Evolutionary conservation across 2,329 filamentous ascomycete genomes (phyloP).

Genomic region (Calonectria hongkongensis): DNA sequence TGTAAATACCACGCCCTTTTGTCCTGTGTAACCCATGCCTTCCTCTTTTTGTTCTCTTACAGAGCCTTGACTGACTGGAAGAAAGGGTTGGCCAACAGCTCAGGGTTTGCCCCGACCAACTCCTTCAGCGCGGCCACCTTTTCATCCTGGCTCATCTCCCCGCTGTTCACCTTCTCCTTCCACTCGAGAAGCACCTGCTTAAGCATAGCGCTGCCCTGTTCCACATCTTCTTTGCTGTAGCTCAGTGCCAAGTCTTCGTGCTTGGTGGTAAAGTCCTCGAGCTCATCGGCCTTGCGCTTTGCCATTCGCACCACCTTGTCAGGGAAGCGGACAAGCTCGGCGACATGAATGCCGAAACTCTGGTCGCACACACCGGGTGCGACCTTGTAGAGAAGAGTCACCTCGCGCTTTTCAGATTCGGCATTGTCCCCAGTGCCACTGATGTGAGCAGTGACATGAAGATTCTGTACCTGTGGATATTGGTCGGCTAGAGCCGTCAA

Average conservation of each 20-base stretch:
- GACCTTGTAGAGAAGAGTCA: slow-evolving; percentile 97
- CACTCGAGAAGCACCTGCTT: slow-evolving; percentile 89
- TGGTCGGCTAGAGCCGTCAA: slow-evolving; percentile 92
- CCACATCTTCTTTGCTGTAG: slow-evolving; percentile 90
- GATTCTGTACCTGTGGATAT: slow-evolving; percentile 90
- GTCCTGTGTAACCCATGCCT: slow-evolving; percentile 7
- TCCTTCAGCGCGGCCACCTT: slow-evolving; percentile 87
- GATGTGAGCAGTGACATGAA: slow-evolving; percentile 98
- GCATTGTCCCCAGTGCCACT: slow-evolving; percentile 67
- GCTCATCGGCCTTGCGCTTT: slow-evolving; percentile 97
- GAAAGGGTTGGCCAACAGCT: slow-evolving; percentile 79
- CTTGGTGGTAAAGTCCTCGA: slow-evolving; percentile 94
- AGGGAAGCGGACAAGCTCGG: slow-evolving; percentile 96
- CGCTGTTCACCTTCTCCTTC: slow-evolving; percentile 83
- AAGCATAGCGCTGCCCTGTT: slow-evolving; percentile 88
- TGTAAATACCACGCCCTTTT: slow-evolving; percentile 27
- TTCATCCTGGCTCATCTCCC: slow-evolving; percentile 80
- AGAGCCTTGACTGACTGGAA: slow-evolving; percentile 79
- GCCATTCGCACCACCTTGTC: slow-evolving; percentile 99
- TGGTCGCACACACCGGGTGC: slow-evolving; percentile 97
- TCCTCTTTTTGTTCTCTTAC: slow-evolving; percentile 56
- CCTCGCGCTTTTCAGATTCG: slow-evolving; percentile 80
- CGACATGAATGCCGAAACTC: slow-evolving; percentile 98
- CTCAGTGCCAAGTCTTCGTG: slow-evolving; percentile 76
- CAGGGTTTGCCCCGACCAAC: slow-evolving; percentile 83